Conservation (phyloP, 169 alveolate species). For the Plasmodium fragile region DNA sequence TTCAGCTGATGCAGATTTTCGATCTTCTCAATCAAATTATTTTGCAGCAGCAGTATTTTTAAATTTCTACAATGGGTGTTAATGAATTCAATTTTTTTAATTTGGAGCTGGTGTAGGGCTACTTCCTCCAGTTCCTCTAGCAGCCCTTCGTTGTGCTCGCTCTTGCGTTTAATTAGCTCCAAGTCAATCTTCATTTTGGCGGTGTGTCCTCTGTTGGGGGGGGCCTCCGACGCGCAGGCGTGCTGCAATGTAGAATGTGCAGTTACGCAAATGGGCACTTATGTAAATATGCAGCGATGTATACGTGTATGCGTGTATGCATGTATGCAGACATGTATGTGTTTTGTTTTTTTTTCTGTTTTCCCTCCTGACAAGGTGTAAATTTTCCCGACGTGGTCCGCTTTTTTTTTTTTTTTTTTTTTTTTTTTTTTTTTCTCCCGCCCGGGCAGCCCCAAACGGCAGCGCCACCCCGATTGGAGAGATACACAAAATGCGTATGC, state of each 20-base stretch:
- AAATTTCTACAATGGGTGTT: conserved; percentile 91
- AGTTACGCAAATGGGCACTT: background rate
- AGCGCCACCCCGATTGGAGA: background rate
- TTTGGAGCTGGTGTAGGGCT: conserved; percentile 87
- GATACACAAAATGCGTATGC: background rate
- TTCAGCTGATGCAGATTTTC: conserved; percentile 88
- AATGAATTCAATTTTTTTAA: conserved; percentile 89
- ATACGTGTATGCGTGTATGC: background rate
- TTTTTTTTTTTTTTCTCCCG: background rate
- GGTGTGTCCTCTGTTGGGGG: background rate
- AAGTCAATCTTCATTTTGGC: conserved; percentile 55
- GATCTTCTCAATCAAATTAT: conserved; percentile 91
- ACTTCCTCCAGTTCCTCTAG: conserved; percentile 91
- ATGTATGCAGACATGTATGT: background rate
- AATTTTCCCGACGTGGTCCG: background rate
- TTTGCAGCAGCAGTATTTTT: conserved; percentile 89
- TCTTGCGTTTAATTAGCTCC: conserved; percentile 88
- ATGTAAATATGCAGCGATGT: background rate
- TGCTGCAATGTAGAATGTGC: background rate
- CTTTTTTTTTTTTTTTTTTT: background rate
- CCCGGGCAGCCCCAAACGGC: background rate
- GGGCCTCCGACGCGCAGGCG: background rate
- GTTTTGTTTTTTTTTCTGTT: background rate
- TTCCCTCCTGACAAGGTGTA: background rate
- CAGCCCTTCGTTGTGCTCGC: conserved; percentile 93